Base-by-base conservation (phyloP, 75 land plant species). In the Picea glauca region DNA sequence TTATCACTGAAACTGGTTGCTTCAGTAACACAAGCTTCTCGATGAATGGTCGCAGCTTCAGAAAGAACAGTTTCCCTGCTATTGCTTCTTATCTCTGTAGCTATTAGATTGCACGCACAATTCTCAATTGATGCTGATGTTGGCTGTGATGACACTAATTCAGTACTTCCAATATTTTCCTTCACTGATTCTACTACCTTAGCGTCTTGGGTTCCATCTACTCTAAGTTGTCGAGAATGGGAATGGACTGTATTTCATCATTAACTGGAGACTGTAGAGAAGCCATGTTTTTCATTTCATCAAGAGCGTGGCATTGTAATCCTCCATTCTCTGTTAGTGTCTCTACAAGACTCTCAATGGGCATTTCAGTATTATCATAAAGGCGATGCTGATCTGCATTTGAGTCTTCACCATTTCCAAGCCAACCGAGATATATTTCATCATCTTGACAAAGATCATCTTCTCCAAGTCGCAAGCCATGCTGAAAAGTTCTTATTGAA, bases 341-440 rank as follows among this genome's bases (percentile, higher is more conserved):
- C 59, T 64, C 54, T 50, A 58, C 74, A 40, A 74, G 14, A 33
- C 35, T 66, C 67, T 81, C 77, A 8, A 59, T 56, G 1, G 58
- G 26, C 7, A 75, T 60, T 50, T 76, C 43, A 13, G 32, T 43
- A 23, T 43, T 61, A 13, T 38, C 43, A 50, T 32, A 72, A 11
- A 58, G 66, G 31, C 72, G 31, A 20, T 66, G 61, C 31, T 79
- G 56, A 23, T 21, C 56, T 4, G 58, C 59, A 60, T 54, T 33
- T 68, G 15, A 30, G 11, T 77, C 82, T 31, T 83, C 78, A 57
- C 58, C 79, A 65, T 67, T 79, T 13, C 74, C 79, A 50, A 81
- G 58, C 85, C 83, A 85, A 23, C 76, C 82, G 2, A 64, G 40
- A 73, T 67, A 82, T 13, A 80, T 50, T 38, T 88, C 80, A 72